phyloP scores from a whole-genome alignment of 2,329 filamentous ascomycete species.

The Calonectria pauciramosa region DNA sequence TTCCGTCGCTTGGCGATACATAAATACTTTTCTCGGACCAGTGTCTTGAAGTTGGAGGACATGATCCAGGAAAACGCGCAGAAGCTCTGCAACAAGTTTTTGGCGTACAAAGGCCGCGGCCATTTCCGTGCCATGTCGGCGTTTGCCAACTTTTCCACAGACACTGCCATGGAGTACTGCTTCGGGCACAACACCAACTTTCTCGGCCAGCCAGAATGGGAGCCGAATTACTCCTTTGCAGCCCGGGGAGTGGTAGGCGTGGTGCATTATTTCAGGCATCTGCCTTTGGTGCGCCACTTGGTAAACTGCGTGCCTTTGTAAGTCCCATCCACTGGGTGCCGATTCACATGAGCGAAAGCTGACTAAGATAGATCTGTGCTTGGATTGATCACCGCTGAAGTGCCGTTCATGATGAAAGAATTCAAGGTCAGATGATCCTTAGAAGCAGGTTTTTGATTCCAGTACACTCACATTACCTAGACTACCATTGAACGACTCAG shows the following conservation, averaged over 20 bases:
- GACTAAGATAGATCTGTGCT: not conserved
- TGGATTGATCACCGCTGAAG: not conserved
- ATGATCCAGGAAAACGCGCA: not conserved
- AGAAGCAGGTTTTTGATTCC: not conserved
- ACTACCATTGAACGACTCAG: not conserved
- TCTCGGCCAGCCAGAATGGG: not conserved
- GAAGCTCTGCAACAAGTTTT: not conserved
- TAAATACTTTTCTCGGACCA: not conserved
- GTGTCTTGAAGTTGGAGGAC: not conserved
- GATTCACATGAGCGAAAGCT: not conserved
- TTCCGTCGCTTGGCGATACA: not conserved
- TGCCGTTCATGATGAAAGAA: not conserved
- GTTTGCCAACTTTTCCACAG: not conserved
- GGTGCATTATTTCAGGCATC: not conserved
- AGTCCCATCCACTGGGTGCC: not conserved
- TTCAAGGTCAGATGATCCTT: not conserved
- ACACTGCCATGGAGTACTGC: not conserved
- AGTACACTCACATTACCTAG: not conserved
- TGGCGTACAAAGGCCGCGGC: not conserved
- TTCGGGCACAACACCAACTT: not conserved
- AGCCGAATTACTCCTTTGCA: not conserved
- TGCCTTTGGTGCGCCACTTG: not conserved
- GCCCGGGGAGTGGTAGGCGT: not conserved
- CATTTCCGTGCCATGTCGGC: not conserved
- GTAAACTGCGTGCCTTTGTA: not conserved